Conservation (phyloP, 352 stramenopile genomes). For the Pythium aphanidermatum region DNA sequence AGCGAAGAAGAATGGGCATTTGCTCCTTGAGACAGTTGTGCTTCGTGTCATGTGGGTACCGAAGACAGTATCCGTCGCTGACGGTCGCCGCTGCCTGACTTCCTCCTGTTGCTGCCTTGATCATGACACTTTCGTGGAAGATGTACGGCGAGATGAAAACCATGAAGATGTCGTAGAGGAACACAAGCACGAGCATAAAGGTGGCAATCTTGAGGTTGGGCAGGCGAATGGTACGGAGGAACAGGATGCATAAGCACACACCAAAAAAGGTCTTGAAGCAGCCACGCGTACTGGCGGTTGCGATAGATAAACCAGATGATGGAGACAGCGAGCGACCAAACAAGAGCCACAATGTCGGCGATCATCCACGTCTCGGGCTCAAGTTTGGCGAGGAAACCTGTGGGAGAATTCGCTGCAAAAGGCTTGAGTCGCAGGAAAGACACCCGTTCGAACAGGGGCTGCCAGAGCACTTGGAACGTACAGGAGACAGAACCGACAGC, state of each 20-base stretch:
- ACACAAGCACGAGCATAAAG: constrained; percentile 89
- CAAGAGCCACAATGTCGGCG: constrained; percentile 80
- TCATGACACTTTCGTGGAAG: constrained; percentile 92
- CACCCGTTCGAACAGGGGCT: constrained; percentile 41
- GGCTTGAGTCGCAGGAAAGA: constrained; percentile 27
- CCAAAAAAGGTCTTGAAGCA: constrained; percentile 93
- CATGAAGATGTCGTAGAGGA: constrained; percentile 97
- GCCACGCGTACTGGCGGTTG: constrained; percentile 80
- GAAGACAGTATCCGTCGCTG: constrained; percentile 53
- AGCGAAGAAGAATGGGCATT: constrained; percentile 92
- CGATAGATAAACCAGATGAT: constrained; percentile 73
- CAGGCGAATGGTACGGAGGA: constrained; percentile 88
- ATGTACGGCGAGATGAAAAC: constrained; percentile 92
- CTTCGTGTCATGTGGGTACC: constrained; percentile 60
- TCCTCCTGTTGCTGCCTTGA: constrained; percentile 90
- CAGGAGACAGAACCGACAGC: constrained; percentile 48
- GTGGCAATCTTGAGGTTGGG: constrained; percentile 90
- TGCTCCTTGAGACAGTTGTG: constrained; percentile 70
- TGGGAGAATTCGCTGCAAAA: constrained; percentile 18
- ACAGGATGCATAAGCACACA: constrained; percentile 91
- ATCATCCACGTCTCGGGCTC: constrained; percentile 66
- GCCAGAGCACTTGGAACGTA: constrained; percentile 52
- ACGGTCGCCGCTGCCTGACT: constrained; percentile 37
- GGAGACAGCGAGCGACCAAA: constrained; percentile 40
- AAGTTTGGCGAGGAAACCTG: constrained; percentile 33